phyloP scores from a whole-genome alignment of 2,329 filamentous ascomycete species.

The Calonectria pteridis region DNA sequence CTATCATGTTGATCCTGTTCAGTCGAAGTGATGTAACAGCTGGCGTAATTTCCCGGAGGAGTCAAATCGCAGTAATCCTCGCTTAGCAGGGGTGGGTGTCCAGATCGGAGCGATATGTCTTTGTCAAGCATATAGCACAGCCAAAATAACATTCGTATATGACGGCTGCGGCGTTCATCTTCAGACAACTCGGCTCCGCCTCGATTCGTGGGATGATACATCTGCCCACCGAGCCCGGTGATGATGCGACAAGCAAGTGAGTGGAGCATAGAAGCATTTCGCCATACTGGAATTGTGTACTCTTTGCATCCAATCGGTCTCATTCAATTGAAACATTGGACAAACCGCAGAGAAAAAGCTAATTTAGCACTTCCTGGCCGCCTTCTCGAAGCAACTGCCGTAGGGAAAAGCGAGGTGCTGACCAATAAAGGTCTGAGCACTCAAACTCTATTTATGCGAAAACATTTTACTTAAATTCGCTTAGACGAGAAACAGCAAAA shows the following conservation, averaged over 20 bases:
- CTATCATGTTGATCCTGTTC: not conserved
- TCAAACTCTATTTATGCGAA: constrained; percentile 7
- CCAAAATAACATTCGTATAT: constrained; percentile 42
- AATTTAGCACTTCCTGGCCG: not conserved
- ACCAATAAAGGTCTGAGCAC: not conserved
- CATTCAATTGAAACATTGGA: not conserved
- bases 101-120: constrained; percentile 39
- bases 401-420: not conserved
- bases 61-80: constrained; percentile 66
- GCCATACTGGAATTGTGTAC: too few species aligned
- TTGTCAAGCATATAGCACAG: constrained; percentile 46
- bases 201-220: not conserved
- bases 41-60: constrained; percentile 47
- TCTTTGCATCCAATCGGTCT: not conserved
- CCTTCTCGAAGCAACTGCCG: not conserved
- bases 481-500: not conserved
- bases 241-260: constrained; percentile 25
- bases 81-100: constrained; percentile 41
- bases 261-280: constrained; percentile 14
- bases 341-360: not conserved
- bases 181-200: not conserved
- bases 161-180: constrained; percentile 45
- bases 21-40: constrained; percentile 9
- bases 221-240: constrained; percentile 22
- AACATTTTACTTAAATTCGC: not conserved